phyloP scores from a whole-genome alignment of 441 rosid genomes.

The Pelargonium myrrhifolium region DNA sequence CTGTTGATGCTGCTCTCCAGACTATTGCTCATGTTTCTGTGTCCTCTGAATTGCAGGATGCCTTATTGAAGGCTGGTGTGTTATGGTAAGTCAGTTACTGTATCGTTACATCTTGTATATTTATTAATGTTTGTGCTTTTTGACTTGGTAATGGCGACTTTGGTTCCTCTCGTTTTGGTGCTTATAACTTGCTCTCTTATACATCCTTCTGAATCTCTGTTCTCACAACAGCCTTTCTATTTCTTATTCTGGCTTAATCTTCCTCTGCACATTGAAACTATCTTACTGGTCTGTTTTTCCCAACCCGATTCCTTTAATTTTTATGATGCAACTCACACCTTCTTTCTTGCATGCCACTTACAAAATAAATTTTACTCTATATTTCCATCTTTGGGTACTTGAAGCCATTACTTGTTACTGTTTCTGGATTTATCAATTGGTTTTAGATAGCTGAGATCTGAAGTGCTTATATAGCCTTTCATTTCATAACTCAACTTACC shows the following conservation, averaged over 20 bases:
- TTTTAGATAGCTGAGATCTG: not conserved
- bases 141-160: not conserved
- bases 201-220: not conserved
- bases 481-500: not conserved
- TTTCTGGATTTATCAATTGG: not conserved
- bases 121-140: not conserved
- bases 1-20: conserved; percentile 93
- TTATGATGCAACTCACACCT: not conserved
- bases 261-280: not conserved
- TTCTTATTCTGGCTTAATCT: not conserved
- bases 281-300: not conserved
- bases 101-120: not conserved
- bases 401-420: not conserved
- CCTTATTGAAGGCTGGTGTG: conserved; percentile 85
- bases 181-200: not conserved
- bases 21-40: conserved; percentile 78
- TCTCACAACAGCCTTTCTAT: not conserved
- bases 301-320: not conserved
- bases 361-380: too few relatives aligned
- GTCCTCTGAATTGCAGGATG: conserved; percentile 73
- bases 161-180: not conserved
- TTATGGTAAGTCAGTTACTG: conserved; percentile 54
- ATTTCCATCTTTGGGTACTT: not conserved
- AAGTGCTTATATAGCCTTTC: not conserved
- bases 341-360: not conserved